Percentiles rank a stretch among this genome's conserved stretches.
Evolutionary conservation across 2,329 filamentous ascomycete species (phyloP).

Genomic region (Scytalidium sp.): DNA sequence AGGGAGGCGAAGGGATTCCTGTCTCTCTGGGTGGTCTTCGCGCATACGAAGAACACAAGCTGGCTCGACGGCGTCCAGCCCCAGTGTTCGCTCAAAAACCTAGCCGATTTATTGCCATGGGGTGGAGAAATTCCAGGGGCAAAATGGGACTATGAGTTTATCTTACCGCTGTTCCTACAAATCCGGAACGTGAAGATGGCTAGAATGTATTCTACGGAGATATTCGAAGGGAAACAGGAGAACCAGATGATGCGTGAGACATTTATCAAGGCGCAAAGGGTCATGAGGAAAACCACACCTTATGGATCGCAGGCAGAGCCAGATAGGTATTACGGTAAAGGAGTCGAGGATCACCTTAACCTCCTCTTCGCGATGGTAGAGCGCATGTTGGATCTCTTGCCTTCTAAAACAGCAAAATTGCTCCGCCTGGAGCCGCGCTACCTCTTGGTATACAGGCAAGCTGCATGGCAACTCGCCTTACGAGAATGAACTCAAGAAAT

Average conservation of each 20-base stretch:
- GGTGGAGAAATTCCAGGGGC: slow-evolving; percentile 4
- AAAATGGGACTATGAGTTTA: slow-evolving; percentile 8
- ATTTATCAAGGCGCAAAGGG: slow-evolving; percentile 10
- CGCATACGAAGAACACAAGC: slow-evolving; percentile 9
- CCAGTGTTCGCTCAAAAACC: slow-evolving; percentile 8
- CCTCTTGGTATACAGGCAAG: slow-evolving; percentile 17
- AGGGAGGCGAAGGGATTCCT: slow-evolving; percentile 9
- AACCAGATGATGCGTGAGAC: slow-evolving; percentile 9
- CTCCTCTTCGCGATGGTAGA: slow-evolving; percentile 11
- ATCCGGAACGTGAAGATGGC: slow-evolving; percentile 10
- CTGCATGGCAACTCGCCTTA: slow-evolving; percentile 16
- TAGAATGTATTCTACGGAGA: slow-evolving; percentile 13
- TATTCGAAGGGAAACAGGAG: slow-evolving; percentile 9
- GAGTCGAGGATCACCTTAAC: slow-evolving; percentile 10
- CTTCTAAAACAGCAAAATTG: slow-evolving; percentile 15
- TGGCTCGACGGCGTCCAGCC: slow-evolving; percentile 10
- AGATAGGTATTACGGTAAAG: slow-evolving; percentile 9
- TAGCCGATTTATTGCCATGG: slow-evolving; percentile 6
- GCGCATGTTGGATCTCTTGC: slow-evolving; percentile 12
- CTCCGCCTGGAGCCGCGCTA: slow-evolving; percentile 14
- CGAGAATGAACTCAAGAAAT: slow-evolving; percentile 13
- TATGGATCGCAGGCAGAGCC: slow-evolving; percentile 10
- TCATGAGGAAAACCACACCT: slow-evolving; percentile 11
- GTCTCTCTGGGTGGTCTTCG: slow-evolving; percentile 11
- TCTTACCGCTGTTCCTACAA: slow-evolving; percentile 10